Evolutionary conservation across 192 early-diverging fungal species (phyloP), one percentile per base, ranked within the genome.

Genomic region (Anaeromyces robustus): DNA sequence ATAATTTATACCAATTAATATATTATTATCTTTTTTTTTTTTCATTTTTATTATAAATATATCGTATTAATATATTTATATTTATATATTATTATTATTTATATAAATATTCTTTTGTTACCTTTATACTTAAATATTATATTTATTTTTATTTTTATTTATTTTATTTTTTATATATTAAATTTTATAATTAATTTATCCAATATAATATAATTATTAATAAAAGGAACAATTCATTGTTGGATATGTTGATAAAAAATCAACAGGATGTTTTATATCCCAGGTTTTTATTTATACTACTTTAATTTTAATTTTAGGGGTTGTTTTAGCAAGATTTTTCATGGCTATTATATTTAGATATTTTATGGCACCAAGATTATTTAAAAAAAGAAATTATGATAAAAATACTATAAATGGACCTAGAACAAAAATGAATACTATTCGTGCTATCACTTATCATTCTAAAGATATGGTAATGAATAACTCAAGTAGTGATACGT

Each of bases 231-330:
- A 52, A 52, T 52, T 4, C 22, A 52, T 52, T 22, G 92, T 96
- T 30, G 96, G 95, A 0, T 89, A 88, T 2, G 84, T 97, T 78
- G 95, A 97, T 83, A 86, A 91, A 29, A 89, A 89, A 52, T 90
- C 92, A 6, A 84, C 93, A 31, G 95, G 95, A 0, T 97, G 96
- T 85, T 92, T 95, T 43, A 87, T 93, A 5, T 91, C 94, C 0
- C 90, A 93, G 78, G 92, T 97, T 68, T 87, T 94, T 12, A 86
- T 95, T 26, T 96, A 93, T 79, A 87, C 94, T 13, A 94, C 95
- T 30, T 87, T 96, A 77, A 80, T 80, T 11, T 68, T 88, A 82
- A 88, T 87, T 81, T 77, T 87, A 22, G 82, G 84, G 12, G 85
- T 88, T 29, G 86, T 41, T 41, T 41, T 30, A 32, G 43, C 22